Percentiles rank a stretch among this genome's conserved stretches.
Conservation (phyloP, 2,329 filamentous ascomycete genomes). For the Fusarium sp. region DNA sequence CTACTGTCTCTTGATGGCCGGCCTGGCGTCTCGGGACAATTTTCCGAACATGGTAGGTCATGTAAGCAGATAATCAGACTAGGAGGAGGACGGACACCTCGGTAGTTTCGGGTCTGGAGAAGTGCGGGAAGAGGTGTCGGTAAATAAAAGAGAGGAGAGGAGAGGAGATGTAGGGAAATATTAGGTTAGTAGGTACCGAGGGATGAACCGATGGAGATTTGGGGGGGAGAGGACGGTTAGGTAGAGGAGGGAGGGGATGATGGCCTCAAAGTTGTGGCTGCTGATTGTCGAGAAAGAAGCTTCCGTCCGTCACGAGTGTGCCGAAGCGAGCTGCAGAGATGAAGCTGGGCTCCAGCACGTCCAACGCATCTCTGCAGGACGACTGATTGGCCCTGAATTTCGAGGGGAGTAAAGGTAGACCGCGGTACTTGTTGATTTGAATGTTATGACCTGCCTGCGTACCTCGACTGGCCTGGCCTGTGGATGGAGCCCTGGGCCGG, state of each 20-base stretch:
- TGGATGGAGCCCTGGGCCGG: not conserved
- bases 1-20: not conserved
- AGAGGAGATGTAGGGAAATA: not conserved
- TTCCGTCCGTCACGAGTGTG: not conserved
- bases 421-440: not conserved
- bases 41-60: slow-evolving; percentile 34
- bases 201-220: not conserved
- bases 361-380: slow-evolving; percentile 17
- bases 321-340: slow-evolving; percentile 12
- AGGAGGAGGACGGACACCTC: slow-evolving; percentile 11
- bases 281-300: not conserved
- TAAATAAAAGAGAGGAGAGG: not conserved
- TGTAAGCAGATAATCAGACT: not conserved
- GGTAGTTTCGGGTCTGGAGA: slow-evolving; percentile 26
- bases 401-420: not conserved
- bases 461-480: not conserved
- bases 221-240: not conserved
- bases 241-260: not conserved
- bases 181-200: not conserved
- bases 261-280: not conserved
- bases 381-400: slow-evolving; percentile 5
- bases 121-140: slow-evolving; percentile 14
- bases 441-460: not conserved
- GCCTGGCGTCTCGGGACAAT: slow-evolving; percentile 18
- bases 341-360: slow-evolving; percentile 24